Percentiles rank a stretch among this genome's conserved stretches.
phyloP scores from a whole-genome alignment of 2,329 filamentous ascomycete genomes.

The Aspergillus sp. region DNA sequence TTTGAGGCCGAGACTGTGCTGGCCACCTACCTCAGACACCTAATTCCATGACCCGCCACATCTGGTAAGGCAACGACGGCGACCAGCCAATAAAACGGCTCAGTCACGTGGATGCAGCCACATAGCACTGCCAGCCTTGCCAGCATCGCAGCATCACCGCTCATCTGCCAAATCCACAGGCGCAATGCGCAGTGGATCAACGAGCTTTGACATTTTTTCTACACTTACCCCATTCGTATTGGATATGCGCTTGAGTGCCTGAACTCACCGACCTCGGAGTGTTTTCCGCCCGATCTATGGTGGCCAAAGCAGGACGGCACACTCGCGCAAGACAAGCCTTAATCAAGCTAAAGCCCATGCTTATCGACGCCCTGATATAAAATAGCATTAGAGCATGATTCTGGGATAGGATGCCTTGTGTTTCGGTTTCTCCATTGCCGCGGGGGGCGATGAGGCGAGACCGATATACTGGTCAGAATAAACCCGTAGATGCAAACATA shows the following conservation, averaged over 20 bases:
- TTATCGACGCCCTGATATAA: background rate
- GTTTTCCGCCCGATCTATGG: background rate
- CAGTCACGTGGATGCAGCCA: slow-evolving; percentile 9
- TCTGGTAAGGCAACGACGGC: background rate
- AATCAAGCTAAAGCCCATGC: background rate
- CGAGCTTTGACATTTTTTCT: background rate
- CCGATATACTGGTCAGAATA: background rate
- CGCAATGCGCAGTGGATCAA: background rate
- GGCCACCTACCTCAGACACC: slow-evolving; percentile 1
- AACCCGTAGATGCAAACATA: background rate
- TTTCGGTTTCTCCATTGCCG: background rate
- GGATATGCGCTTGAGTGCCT: background rate
- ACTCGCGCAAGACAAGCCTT: background rate
- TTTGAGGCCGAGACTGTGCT: background rate
- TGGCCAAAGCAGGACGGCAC: background rate
- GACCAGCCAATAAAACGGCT: background rate
- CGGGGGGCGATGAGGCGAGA: background rate
- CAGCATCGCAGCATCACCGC: slow-evolving; percentile 2
- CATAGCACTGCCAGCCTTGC: slow-evolving; percentile 9
- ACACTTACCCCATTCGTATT: background rate
- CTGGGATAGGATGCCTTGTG: background rate
- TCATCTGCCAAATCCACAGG: background rate
- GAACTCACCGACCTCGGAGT: background rate
- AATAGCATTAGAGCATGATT: background rate
- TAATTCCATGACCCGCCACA: slow-evolving; percentile 1